These are phyloP conservation scores for Colletotrichum nymphaeae DNA, from an alignment of 2,329 filamentous ascomycete species.

Conservation along the genomic window DNA sequence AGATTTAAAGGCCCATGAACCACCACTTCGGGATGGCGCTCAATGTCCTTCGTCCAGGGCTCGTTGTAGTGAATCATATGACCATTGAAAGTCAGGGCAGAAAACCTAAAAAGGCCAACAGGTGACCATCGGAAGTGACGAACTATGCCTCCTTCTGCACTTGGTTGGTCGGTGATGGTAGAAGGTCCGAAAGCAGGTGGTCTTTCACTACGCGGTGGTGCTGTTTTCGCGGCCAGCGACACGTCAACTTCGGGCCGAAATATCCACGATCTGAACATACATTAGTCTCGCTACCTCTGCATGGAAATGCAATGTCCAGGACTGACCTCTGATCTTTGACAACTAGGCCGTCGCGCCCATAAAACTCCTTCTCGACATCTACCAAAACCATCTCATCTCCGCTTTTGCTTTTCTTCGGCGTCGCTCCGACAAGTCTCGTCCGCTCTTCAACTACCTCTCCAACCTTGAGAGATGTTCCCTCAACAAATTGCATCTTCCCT, in stretches of 20 bases:
- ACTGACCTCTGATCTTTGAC: conserved; percentile 64
- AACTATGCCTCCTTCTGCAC: conserved; percentile 31
- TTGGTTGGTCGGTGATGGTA: neutral
- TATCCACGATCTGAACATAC: conserved; percentile 51
- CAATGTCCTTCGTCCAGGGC: conserved; percentile 70
- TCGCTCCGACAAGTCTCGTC: conserved; percentile 65
- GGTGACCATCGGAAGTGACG: conserved; percentile 57
- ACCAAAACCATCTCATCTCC: conserved; percentile 74
- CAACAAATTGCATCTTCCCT: conserved; percentile 65
- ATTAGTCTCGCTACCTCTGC: neutral
- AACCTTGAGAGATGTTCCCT: conserved; percentile 52
- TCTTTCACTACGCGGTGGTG: conserved; percentile 27
- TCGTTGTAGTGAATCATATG: conserved; percentile 87
- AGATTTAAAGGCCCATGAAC: conserved; percentile 86
- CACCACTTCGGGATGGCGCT: conserved; percentile 77
- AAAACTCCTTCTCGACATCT: conserved; percentile 70
- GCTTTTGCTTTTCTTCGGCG: conserved; percentile 64
- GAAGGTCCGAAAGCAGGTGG: conserved; percentile 8
- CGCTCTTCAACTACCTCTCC: conserved; percentile 67
- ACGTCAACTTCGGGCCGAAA: conserved; percentile 52
- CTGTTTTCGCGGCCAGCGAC: conserved; percentile 30
- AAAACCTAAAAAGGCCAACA: conserved; percentile 79
- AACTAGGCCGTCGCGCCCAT: conserved; percentile 60
- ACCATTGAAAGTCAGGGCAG: conserved; percentile 85
- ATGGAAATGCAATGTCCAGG: no score